Conservation (phyloP, 2,329 filamentous ascomycete species). For the Ascomycota sp. region DNA sequence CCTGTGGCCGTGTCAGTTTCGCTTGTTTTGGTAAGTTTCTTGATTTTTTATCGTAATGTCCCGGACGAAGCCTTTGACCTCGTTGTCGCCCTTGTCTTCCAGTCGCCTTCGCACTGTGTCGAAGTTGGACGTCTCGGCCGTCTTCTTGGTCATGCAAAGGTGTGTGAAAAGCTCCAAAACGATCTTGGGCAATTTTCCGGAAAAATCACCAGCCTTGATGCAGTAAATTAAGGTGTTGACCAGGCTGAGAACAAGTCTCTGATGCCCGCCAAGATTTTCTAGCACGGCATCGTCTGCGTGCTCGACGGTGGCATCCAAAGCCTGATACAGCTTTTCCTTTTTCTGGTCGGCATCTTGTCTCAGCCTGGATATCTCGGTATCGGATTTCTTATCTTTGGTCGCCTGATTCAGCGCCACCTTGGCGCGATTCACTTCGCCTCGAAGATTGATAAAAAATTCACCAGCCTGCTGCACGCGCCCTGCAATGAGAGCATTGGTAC, state of each 20-base stretch:
- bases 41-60: slow-evolving; percentile 30
- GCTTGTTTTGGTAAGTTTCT: slow-evolving; percentile 15
- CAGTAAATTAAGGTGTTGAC: slow-evolving; percentile 33
- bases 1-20: slow-evolving; percentile 16
- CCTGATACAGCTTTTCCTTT: slow-evolving; percentile 26
- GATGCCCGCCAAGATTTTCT: slow-evolving; percentile 35
- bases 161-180: slow-evolving; percentile 39
- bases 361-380: slow-evolving; percentile 14
- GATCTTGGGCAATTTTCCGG: slow-evolving; percentile 31
- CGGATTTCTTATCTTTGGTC: slow-evolving; percentile 19
- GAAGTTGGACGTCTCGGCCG: slow-evolving; percentile 44
- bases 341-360: slow-evolving; percentile 21
- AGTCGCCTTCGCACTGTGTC: slow-evolving; percentile 42
- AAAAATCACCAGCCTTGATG: slow-evolving; percentile 30
- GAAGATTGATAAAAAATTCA: slow-evolving; percentile 26
- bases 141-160: slow-evolving; percentile 40
- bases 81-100: slow-evolving; percentile 42
- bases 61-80: slow-evolving; percentile 39
- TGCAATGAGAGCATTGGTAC: slow-evolving; percentile 20
- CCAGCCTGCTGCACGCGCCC: slow-evolving; percentile 29
- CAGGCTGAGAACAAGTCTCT: slow-evolving; percentile 33
- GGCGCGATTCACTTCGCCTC: slow-evolving; percentile 24
- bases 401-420: slow-evolving; percentile 24
- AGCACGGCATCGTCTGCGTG: slow-evolving; percentile 34
- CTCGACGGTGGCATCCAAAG: slow-evolving; percentile 31